Base-by-base conservation (phyloP, 257 asterid genomes). In the Solanum sejunctum region DNA sequence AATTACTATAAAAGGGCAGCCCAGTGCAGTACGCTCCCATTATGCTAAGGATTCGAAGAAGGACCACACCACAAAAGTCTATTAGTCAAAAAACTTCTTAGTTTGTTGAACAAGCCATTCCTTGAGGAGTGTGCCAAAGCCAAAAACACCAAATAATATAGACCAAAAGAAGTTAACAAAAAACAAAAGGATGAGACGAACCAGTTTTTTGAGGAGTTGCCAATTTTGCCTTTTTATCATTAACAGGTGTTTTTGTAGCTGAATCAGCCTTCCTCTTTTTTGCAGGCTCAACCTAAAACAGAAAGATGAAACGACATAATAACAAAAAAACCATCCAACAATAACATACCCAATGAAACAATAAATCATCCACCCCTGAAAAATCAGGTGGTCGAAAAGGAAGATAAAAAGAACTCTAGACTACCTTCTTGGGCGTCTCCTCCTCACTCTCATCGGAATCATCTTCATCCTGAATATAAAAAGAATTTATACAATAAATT, bases 371-470 rank as follows among this genome's bases (percentile, higher is more conserved):
- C 21, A 21, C 56, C 15, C 81, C 60, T 23, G 3, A 47, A 84
- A 73, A 17, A 13, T 23, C 56, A 45, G 36, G 39, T 54, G 6
- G 49, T 16, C 23, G 0, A 28, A 28, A 80, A 84, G 43, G 7
- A 21, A 28, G 49, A 41, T 4, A 26, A 21, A 10, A 43, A 20
- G 18, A 18, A 57, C 15, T 20, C 11, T 26, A 39, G 10, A 8
- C 20, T 87, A 96, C 99, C 98, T 94, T 96, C 90, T 90, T 90
- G 10, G 96, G 98, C 1, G 97, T 95, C 89, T 93, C 99, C 85
- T 95, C 97, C 20, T 91, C 98, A 36, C 91, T 88, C 43, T 92
- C 95, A 56, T 84, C 93, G 45, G 93, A 88, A 18, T 91, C 94
- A 6, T 89, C 94, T 15, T 88, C 91, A 58, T 86, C 95, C 98